Percentiles rank a stretch among this genome's conserved stretches.
Conservation (phyloP, 2,329 filamentous ascomycete genomes). For the Bipolaris gigantea region DNA sequence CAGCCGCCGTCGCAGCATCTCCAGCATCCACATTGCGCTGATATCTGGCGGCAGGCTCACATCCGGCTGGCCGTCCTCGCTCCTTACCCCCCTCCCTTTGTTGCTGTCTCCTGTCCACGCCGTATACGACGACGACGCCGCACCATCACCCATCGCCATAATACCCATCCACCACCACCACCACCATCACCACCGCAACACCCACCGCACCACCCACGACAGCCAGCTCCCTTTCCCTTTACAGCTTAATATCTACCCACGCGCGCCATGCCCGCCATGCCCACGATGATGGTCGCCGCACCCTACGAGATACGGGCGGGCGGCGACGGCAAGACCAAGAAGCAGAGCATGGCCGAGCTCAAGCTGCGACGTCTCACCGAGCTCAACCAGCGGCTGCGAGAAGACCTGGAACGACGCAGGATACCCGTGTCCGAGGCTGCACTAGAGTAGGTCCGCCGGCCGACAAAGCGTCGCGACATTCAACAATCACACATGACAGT, state of each 20-base stretch:
- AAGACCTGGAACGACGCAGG: slow-evolving; percentile 92
- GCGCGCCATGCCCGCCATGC: slow-evolving; percentile 31
- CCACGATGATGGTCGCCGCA: slow-evolving; percentile 57
- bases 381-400: slow-evolving; percentile 91
- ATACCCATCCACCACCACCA: slow-evolving; percentile 9
- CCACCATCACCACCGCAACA: slow-evolving; percentile 16
- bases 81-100: slow-evolving; percentile 36
- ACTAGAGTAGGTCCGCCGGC: slow-evolving; percentile 47
- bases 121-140: slow-evolving; percentile 24
- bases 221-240: not conserved
- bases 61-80: slow-evolving; percentile 38
- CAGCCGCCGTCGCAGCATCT: slow-evolving; percentile 19
- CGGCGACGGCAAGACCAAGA: slow-evolving; percentile 79
- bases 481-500: not conserved
- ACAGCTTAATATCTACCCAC: slow-evolving; percentile 15
- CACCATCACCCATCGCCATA: slow-evolving; percentile 13
- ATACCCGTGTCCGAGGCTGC: slow-evolving; percentile 95
- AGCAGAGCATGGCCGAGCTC: slow-evolving; percentile 98
- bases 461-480: not conserved
- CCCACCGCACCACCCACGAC: not conserved
- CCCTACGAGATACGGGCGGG: slow-evolving; percentile 68
- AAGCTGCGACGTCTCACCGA: slow-evolving; percentile 96
- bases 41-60: slow-evolving; percentile 29
- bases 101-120: slow-evolving; percentile 28
- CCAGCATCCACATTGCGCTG: slow-evolving; percentile 30